phyloP scores from a whole-genome alignment of 2,329 filamentous ascomycete species.

The Grosmannia huntii region DNA sequence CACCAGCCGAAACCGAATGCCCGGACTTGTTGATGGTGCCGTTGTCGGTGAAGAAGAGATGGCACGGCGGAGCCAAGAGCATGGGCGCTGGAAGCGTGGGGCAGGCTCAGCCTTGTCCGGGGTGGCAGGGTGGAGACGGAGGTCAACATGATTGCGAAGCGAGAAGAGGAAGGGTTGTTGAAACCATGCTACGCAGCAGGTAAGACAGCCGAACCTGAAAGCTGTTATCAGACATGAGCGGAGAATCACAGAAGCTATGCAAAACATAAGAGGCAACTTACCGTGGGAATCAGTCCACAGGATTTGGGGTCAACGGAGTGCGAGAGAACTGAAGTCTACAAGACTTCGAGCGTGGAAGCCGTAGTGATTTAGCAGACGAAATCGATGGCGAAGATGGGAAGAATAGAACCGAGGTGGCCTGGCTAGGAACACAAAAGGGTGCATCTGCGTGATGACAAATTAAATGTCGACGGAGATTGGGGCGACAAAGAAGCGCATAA shows the following conservation, averaged over 20 bases:
- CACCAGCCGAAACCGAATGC: conserved; percentile 36
- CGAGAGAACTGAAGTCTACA: neutral
- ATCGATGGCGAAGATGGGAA: neutral
- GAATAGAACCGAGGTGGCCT: neutral
- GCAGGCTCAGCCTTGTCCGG: conserved; percentile 4
- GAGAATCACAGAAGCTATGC: neutral
- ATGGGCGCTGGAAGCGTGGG: conserved; percentile 2
- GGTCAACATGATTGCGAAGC: conserved; percentile 9
- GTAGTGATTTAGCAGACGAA: neutral
- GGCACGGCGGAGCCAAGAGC: conserved; percentile 8
- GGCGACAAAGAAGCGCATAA: neutral
- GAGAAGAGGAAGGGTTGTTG: neutral
- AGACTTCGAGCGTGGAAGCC: neutral
- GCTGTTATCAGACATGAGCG: neutral
- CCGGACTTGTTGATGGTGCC: conserved; percentile 31
- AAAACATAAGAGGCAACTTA: neutral
- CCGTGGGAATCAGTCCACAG: neutral
- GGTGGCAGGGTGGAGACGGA: conserved; percentile 7
- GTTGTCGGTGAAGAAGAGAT: conserved; percentile 15
- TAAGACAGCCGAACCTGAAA: neutral
- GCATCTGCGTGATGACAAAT: neutral
- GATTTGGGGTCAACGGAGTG: neutral
- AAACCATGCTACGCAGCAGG: neutral
- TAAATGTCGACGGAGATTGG: neutral
- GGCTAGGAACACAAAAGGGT: neutral